These are phyloP conservation scores for Pythium dissotocum DNA, from an alignment of 352 stramenopile genomes.

Conservation along the genomic window DNA sequence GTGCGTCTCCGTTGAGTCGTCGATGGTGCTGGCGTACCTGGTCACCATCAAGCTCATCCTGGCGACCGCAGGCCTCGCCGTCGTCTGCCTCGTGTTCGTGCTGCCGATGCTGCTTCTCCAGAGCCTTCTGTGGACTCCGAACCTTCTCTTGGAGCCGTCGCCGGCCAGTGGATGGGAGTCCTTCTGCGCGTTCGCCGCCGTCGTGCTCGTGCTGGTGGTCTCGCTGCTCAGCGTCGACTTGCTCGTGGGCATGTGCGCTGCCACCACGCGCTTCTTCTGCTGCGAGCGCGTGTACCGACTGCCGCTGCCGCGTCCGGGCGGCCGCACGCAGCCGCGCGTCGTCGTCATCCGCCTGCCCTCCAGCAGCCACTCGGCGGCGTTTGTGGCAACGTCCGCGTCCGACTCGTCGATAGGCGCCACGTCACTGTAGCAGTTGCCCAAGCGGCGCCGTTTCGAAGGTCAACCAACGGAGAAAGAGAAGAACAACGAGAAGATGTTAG, in stretches of 20 bases:
- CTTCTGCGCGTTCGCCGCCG: slow-evolving; percentile 3
- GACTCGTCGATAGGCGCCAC: not conserved
- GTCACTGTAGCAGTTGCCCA: not conserved
- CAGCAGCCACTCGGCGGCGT: slow-evolving; percentile 10
- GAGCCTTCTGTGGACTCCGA: not conserved
- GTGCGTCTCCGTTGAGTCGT: slow-evolving; percentile 14
- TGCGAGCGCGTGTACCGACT: slow-evolving; percentile 24
- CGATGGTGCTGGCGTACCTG: slow-evolving; percentile 30
- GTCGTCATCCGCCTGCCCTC: slow-evolving; percentile 20
- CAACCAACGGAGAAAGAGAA: not conserved
- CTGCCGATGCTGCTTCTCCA: slow-evolving; percentile 14
- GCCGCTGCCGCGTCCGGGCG: slow-evolving; percentile 11
- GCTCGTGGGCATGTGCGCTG: slow-evolving; percentile 11
- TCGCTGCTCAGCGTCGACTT: slow-evolving; percentile 20
- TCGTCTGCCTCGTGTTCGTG: slow-evolving; percentile 12
- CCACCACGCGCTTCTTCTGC: slow-evolving; percentile 29
- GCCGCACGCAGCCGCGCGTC: slow-evolving; percentile 11
- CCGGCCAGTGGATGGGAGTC: slow-evolving; percentile 6
- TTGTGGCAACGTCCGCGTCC: slow-evolving; percentile 2
- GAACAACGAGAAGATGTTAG: slow-evolving; percentile 1
- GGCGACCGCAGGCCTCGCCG: slow-evolving; percentile 7
- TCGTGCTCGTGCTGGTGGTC: slow-evolving; percentile 20
- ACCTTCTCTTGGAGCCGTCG: not conserved
- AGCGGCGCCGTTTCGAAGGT: not conserved
- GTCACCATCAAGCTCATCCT: slow-evolving; percentile 29